Evolutionary conservation across 2,329 filamentous ascomycete species (phyloP).

Genomic region (Eutypella sp.): DNA sequence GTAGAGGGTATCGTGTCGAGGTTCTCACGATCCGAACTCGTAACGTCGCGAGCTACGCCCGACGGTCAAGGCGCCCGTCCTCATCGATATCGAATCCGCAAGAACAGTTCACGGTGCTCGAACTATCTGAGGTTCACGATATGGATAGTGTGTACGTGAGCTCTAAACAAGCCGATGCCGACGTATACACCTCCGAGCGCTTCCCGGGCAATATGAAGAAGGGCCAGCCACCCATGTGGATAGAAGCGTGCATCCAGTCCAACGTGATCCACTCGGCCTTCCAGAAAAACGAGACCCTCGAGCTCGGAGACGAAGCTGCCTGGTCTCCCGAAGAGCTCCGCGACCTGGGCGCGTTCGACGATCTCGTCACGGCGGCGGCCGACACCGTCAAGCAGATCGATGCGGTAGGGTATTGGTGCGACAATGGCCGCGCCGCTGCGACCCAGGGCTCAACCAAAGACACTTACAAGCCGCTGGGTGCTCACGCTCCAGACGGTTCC

Average conservation of each 20-base stretch:
- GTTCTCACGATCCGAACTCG: constrained; percentile 16
- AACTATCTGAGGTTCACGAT: constrained; percentile 24
- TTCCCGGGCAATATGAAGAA: constrained; percentile 1
- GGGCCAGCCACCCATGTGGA: constrained; percentile 16
- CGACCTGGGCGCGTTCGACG: constrained; percentile 14
- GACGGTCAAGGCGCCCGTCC: not conserved
- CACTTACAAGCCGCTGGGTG: too few species aligned
- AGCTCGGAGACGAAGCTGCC: constrained; percentile 18
- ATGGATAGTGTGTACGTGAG: constrained; percentile 8
- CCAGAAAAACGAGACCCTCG: constrained; percentile 19
- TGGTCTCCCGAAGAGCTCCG: constrained; percentile 19
- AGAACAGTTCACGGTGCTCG: constrained; percentile 7
- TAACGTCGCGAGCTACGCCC: constrained; percentile 17
- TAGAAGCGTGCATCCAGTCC: constrained; percentile 21
- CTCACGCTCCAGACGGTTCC: too few species aligned
- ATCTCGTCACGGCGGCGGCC: constrained; percentile 16
- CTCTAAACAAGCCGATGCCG: not conserved
- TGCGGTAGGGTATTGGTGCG: constrained; percentile 21
- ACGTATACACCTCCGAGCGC: constrained; percentile 6
- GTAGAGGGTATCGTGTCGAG: constrained; percentile 14
- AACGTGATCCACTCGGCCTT: constrained; percentile 15
- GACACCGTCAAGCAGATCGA: constrained; percentile 23
- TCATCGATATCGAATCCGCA: not conserved
- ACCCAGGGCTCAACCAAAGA: not conserved
- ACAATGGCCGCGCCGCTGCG: constrained; percentile 13